These are phyloP conservation scores for Mycena crocata DNA, from an alignment of 768 basidiomycete species.

Conservation along the genomic window DNA sequence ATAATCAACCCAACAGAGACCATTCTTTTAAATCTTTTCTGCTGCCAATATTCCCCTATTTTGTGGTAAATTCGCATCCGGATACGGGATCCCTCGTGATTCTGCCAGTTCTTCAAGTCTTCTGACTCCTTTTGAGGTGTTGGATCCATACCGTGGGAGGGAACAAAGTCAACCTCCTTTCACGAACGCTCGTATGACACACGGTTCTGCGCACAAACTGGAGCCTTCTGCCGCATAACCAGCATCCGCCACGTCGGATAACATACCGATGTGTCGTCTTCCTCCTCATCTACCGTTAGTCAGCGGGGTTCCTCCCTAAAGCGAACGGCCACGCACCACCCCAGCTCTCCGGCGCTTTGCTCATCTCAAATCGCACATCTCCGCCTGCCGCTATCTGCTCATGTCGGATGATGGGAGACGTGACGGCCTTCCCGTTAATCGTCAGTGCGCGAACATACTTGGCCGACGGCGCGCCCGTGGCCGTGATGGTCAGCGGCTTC, in stretches of 20 bases:
- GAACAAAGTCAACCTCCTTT: no score
- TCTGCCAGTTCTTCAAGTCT: no score
- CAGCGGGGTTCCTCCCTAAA: background rate
- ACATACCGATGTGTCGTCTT: background rate
- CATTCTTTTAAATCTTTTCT: no score
- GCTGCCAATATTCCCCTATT: no score
- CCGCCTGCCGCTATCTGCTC: conserved; percentile 71
- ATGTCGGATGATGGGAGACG: conserved; percentile 66
- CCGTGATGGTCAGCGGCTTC: conserved; percentile 60
- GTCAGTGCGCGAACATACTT: conserved; percentile 71
- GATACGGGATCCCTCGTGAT: no score
- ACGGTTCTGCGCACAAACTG: no score
- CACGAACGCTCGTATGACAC: no score
- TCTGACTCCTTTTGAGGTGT: no score
- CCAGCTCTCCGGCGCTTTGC: conserved; percentile 59
- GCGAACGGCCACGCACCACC: conserved; percentile 28
- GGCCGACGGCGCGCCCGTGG: conserved; percentile 66
- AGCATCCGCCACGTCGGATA: conserved; percentile 1
- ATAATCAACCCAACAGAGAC: no score
- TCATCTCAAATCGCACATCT: conserved; percentile 75
- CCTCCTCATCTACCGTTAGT: background rate
- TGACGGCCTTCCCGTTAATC: conserved; percentile 62
- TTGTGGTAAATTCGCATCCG: no score
- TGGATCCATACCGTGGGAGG: no score
- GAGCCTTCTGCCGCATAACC: background rate